Base-by-base conservation (phyloP, 371 early-diverging fungal species). In the Mycotypha africana region DNA sequence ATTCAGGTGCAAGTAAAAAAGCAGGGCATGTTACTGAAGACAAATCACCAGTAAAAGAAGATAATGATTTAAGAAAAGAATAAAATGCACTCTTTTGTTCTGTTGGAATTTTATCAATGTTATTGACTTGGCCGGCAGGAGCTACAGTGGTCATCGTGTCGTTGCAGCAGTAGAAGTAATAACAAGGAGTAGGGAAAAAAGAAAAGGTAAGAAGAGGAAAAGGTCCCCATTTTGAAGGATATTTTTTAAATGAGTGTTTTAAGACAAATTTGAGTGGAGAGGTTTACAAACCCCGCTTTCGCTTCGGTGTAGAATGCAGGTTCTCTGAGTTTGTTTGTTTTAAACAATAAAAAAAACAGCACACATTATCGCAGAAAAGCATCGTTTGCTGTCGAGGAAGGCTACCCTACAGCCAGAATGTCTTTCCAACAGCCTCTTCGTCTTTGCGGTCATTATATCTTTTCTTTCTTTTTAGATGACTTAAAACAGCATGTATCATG, bases 11-110 rank as follows among this genome's bases (percentile, higher is more conserved):
- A 12, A 88, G 65, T 8, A 88, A 52, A 51, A 86, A 86, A 14
- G 86, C 77, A 40, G 88, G 88, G 53, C 85, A 85, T 7, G 87
- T 86, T 37, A 88, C 65, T 16, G 78, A 67, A 8, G 85, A 85
- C 36, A 88, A 70, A 56, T 88, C 88, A 23, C 88, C 88, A 15
- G 88, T 82, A 47, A 86, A 86, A 35, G 84, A 79, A 7, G 82
- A 74, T 5, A 88, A 55, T n/a, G 76, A 74, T 48, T 82, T 74
- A 32, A 88, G 43, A 45, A 88, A 88, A 0, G 76, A 73, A 45
- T 79, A 69, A 53, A 88, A 79, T 35, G 79, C 82, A 25, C 78
- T 70, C 53, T 79, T 79, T 54, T 84, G 79, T 32, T 79, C 74
- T 11, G 66, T 53, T 10, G 86, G 81, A n/a, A 84, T 81, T 34